phyloP scores from a whole-genome alignment of 768 basidiomycete species.

The Podaxis mareebaensis region DNA sequence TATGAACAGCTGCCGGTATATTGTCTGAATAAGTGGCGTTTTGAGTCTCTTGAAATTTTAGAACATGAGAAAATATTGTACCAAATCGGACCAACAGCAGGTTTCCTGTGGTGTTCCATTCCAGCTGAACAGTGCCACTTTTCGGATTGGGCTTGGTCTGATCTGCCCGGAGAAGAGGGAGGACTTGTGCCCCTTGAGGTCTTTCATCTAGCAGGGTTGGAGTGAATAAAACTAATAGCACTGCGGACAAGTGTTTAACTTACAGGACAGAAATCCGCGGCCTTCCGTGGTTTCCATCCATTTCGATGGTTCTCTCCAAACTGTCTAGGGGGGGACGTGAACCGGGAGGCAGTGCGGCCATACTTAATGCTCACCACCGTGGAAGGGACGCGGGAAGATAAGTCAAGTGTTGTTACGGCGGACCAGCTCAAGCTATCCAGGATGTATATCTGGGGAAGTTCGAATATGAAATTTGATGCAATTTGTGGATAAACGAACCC shows the following conservation, averaged over 20 bases:
- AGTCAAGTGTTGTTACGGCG: slow-evolving; percentile 59
- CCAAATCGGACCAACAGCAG: slow-evolving; percentile 76
- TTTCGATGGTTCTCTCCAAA: slow-evolving; percentile 84
- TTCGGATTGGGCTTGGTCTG: slow-evolving; percentile 64
- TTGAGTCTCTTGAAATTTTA: neutral
- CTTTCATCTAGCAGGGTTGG: slow-evolving; percentile 55
- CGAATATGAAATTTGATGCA: slow-evolving; percentile 3
- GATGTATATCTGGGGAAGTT: slow-evolving; percentile 59
- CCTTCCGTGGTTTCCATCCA: slow-evolving; percentile 87
- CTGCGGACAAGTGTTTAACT: slow-evolving; percentile 18
- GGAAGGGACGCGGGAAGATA: slow-evolving; percentile 55
- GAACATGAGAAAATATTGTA: slow-evolving; percentile 27
- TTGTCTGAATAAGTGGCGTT: slow-evolving; percentile 44
- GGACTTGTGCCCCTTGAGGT: slow-evolving; percentile 53
- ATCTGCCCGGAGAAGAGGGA: slow-evolving; percentile 54
- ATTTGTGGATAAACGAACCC: slow-evolving; percentile 42
- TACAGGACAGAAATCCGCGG: slow-evolving; percentile 87
- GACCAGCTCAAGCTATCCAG: slow-evolving; percentile 80
- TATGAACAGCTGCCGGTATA: slow-evolving; percentile 60
- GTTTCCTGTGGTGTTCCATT: slow-evolving; percentile 80
- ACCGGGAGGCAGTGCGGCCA: neutral
- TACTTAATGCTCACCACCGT: slow-evolving; percentile 48
- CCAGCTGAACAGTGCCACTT: slow-evolving; percentile 68
- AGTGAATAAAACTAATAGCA: neutral
- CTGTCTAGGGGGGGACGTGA: slow-evolving; percentile 42